Base-by-base conservation (phyloP, 495 filamentous ascomycete genomes). In the Aspergillus mulundensis region DNA sequence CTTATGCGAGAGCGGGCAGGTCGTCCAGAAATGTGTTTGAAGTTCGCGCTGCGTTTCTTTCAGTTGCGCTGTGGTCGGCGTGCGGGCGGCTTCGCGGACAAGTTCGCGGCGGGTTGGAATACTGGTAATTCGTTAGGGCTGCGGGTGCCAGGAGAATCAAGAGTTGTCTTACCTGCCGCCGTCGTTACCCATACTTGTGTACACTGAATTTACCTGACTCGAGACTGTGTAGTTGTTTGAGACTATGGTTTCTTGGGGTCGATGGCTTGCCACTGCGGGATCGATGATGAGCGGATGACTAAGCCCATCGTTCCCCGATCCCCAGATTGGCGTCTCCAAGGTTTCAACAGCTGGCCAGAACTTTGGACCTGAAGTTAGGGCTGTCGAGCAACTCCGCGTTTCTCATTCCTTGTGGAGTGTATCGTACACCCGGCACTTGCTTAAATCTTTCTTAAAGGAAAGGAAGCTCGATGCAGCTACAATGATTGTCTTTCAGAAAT, bases 41-140 rank as follows among this genome's bases (percentile, higher is more conserved):
- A 86, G 84, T 65, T 95, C 91, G 68, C 85, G 82, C 63, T 87
- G 87, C 3, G 87, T 84, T 62, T 92, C 91, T 74, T 97, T 97
- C 10, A 96, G 69, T 73, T 98, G 88, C 38, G 88, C 86, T n/a
- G 90, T 86, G 34, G 85, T 95, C 24, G 87, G 89, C 34, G 80
- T 78, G 45, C 87, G 86, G 24, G 90, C 89, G 32, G 91, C 89
- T 69, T 89, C 85, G 62, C 91, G 90, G 70, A 97, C 94, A 32
- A 99, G 88, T 69, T 99, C 94, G 50, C 94, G 88, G 28, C 94
- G 90, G 46, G 86, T 97, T 12, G 94, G 94, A 56, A 99, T 99
- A 66, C 85, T 87, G 54, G 10, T 28, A 21, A 21, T 24, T 7
- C 53, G 11, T 57, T 40, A 49, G 28, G 11, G 34, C 25, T 8